Evolutionary conservation across 768 basidiomycete species (phyloP).

Genomic region (Dendrothele bispora): DNA sequence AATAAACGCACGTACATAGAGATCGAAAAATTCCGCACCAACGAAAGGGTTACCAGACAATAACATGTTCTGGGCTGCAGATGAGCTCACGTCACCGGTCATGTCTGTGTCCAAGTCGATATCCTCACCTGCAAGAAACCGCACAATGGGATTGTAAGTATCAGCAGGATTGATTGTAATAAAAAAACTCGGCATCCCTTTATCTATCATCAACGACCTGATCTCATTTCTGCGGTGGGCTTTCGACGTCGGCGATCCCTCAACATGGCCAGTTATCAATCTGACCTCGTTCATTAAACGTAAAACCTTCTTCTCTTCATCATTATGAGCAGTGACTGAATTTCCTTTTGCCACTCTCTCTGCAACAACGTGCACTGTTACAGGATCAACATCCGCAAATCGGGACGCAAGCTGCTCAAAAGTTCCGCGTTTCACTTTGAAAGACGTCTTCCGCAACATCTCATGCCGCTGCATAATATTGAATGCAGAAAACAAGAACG

Average conservation of each 20-base stretch:
- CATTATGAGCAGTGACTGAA: no score
- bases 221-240: conserved; percentile 36
- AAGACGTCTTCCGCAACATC: conserved; percentile 28
- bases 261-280: conserved; percentile 17
- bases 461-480: conserved; percentile 37
- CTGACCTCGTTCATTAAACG: conserved; percentile 21
- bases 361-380: conserved; percentile 20
- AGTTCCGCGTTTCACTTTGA: conserved; percentile 16
- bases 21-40: no score
- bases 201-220: conserved; percentile 25
- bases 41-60: no score
- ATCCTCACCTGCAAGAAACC: conserved; percentile 33
- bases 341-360: conserved; percentile 20
- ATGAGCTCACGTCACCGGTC: conserved; percentile 23
- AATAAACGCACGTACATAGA: conserved; percentile 39
- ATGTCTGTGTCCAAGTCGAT: conserved; percentile 33
- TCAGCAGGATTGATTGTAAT: no score
- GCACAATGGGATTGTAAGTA: conserved; percentile 39
- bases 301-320: no score
- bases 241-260: conserved; percentile 29
- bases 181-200: no score
- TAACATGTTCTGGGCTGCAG: conserved; percentile 29
- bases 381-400: conserved; percentile 23
- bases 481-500: conserved; percentile 37
- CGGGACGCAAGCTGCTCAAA: conserved; percentile 25